phyloP scores from a whole-genome alignment of 2,329 filamentous ascomycete genomes.

The Metarhizium guizhouense region DNA sequence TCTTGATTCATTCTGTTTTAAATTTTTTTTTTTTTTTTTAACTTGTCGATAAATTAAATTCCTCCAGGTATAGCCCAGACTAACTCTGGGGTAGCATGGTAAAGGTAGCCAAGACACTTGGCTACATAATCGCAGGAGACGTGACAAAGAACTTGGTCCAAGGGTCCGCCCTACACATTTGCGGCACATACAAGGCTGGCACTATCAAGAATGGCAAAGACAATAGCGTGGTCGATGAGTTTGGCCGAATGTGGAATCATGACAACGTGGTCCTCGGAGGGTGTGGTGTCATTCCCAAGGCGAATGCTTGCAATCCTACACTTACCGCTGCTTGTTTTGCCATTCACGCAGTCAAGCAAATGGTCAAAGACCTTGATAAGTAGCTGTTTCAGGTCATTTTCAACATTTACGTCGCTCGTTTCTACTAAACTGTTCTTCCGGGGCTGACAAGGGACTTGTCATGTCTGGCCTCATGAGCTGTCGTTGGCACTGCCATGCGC shows the following conservation, averaged over 20 bases:
- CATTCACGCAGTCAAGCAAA: not conserved
- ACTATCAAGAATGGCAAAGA: too few species aligned
- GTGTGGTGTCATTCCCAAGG: not conserved
- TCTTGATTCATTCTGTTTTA: too few species aligned
- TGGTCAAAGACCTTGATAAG: not conserved
- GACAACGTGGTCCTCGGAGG: not conserved
- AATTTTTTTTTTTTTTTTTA: too few species aligned
- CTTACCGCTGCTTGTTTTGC: not conserved
- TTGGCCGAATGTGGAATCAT: not conserved
- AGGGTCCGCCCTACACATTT: not conserved
- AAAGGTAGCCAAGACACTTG: not conserved
- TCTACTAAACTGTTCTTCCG: too few species aligned
- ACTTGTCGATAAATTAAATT: too few species aligned
- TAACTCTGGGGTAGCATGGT: not conserved
- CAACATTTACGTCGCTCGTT: too few species aligned
- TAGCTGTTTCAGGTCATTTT: too few species aligned
- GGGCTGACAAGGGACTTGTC: too few species aligned
- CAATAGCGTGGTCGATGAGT: not conserved
- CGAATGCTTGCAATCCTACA: not conserved
- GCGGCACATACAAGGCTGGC: not conserved
- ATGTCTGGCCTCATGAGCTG: too few species aligned
- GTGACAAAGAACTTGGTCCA: fast-evolving
- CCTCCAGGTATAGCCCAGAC: not conserved
- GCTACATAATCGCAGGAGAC: not conserved
- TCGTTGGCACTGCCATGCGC: too few species aligned